Percentiles rank a stretch among this genome's conserved stretches.
Conservation (phyloP, 2,329 filamentous ascomycete genomes). For the Trichoderma arundinaceum region DNA sequence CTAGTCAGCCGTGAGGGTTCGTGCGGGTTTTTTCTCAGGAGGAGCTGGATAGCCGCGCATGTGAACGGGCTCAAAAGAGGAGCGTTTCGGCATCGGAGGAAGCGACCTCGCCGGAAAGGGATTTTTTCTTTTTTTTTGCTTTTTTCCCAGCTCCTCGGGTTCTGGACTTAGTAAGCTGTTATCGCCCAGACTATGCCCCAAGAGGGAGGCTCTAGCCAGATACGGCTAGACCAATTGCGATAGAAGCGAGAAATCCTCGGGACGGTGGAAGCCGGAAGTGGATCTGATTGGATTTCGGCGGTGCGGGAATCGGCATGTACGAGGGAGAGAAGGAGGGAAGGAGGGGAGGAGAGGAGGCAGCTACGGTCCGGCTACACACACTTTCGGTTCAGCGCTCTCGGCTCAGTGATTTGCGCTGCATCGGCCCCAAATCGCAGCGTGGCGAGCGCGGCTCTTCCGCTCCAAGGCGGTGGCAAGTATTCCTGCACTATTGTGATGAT, state of each 20-base stretch:
- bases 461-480: constrained; percentile 22
- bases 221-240: constrained; percentile 22
- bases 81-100: constrained; percentile 23
- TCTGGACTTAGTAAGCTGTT: constrained; percentile 8
- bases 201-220: constrained; percentile 28
- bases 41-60: constrained; percentile 1
- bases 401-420: background rate
- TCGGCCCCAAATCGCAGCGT: background rate
- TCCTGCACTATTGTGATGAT: background rate
- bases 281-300: constrained; percentile 38
- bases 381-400: constrained; percentile 1
- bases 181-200: constrained; percentile 11
- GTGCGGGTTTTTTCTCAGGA: constrained; percentile 19
- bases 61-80: constrained; percentile 21
- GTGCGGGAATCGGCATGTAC: constrained; percentile 34
- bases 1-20: constrained; percentile 9
- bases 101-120: constrained; percentile 18
- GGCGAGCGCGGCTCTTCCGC: constrained; percentile 17
- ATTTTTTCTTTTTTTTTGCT: background rate
- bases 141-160: background rate
- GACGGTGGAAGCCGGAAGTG: constrained; percentile 30
- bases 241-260: constrained; percentile 43
- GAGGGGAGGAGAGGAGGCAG: background rate
- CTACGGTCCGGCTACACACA: constrained; percentile 2
- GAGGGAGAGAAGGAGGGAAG: background rate